phyloP scores from a whole-genome alignment of 306 rosid species.

The Heteromeles arbutifolia region DNA sequence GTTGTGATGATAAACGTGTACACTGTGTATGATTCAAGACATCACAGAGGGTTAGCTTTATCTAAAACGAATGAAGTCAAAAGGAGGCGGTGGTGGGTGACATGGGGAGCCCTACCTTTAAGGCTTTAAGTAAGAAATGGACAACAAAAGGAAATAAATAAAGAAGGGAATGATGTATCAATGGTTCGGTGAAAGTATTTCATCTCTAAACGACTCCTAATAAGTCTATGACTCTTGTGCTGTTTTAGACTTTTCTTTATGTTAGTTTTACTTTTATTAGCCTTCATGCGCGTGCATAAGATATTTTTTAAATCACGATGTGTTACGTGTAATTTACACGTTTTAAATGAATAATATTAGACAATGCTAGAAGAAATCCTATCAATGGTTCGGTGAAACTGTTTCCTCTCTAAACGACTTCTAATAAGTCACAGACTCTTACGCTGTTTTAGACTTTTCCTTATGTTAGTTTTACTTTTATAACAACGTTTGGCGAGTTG shows the following conservation, averaged over 20 bases:
- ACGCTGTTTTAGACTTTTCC: no score
- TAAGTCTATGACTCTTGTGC: background rate
- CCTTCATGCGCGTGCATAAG: no score
- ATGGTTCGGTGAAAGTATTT: background rate
- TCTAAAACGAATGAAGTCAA: background rate
- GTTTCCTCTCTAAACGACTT: no score
- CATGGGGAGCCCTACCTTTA: background rate
- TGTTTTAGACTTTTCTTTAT: background rate
- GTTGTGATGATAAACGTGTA: background rate
- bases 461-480: no score
- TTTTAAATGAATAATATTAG: no score
- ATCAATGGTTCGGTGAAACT: no score
- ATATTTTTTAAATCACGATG: no score
- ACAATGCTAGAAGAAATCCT: no score
- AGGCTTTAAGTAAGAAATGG: background rate
- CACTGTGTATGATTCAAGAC: background rate
- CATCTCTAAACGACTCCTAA: background rate
- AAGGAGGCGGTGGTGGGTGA: background rate
- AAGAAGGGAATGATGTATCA: background rate
- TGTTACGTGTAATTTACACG: accelerated
- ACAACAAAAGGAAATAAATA: background rate
- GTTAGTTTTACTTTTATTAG: background rate
- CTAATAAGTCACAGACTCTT: no score
- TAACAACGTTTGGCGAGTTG: background rate
- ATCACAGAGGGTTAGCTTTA: background rate